Percentiles rank a stretch among this genome's conserved stretches.
Evolutionary conservation across 164 flowering plant species (phyloP).

Genomic region (Annona squamosa): DNA sequence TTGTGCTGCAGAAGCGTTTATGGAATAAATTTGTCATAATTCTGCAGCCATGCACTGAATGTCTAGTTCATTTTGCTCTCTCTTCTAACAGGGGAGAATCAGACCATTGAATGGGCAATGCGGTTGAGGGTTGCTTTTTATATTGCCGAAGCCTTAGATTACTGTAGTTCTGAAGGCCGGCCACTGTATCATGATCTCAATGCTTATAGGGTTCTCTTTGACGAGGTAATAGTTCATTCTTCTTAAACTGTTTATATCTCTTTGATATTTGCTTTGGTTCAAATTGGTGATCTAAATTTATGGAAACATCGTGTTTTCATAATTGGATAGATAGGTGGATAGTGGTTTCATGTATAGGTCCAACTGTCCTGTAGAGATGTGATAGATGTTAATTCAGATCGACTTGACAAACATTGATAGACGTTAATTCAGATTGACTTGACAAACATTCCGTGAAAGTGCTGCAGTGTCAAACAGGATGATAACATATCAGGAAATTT

Average conservation of each 20-base stretch:
- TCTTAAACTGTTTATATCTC: background rate
- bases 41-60: background rate
- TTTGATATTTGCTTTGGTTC: background rate
- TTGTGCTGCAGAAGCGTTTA: too few species aligned
- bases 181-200: conserved; percentile 92
- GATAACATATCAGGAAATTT: background rate
- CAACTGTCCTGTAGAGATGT: background rate
- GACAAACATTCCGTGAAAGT: background rate
- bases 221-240: conserved; percentile 50
- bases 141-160: conserved; percentile 90
- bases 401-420: background rate
- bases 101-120: conserved; percentile 96
- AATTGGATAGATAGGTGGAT: background rate
- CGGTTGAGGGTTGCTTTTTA: conserved; percentile 83
- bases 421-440: background rate
- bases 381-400: background rate
- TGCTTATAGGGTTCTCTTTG: conserved; percentile 95
- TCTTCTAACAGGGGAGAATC: conserved; percentile 79
- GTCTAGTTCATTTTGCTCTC: background rate
- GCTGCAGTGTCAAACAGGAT: background rate
- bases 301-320: background rate
- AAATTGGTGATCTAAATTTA: background rate
- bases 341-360: background rate
- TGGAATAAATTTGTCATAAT: too few species aligned
- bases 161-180: conserved; percentile 70